These are phyloP conservation scores for Podosphaera xanthii DNA, from an alignment of 2,329 filamentous ascomycete genomes.

Conservation along the genomic window DNA sequence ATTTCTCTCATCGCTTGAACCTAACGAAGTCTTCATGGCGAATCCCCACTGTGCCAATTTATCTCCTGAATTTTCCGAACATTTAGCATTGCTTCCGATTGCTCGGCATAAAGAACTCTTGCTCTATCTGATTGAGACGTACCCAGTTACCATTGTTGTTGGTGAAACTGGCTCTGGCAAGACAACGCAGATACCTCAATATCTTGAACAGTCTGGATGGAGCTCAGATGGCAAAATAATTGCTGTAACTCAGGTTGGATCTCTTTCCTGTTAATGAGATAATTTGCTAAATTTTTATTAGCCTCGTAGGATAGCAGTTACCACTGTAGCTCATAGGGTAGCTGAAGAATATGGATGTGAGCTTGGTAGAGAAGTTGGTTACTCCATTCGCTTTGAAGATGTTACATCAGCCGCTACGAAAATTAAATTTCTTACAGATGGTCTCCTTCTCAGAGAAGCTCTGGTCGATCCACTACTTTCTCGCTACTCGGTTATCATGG, in stretches of 20 bases:
- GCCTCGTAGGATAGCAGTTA: slow-evolving; percentile 78
- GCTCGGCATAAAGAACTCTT: slow-evolving; percentile 58
- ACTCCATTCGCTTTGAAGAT: slow-evolving; percentile 84
- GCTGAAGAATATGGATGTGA: slow-evolving; percentile 75
- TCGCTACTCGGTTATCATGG: slow-evolving; percentile 87
- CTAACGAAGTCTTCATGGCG: too few species aligned
- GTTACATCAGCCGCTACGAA: slow-evolving; percentile 62
- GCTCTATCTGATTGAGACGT: slow-evolving; percentile 68
- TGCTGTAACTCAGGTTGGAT: slow-evolving; percentile 62
- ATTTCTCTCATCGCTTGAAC: too few species aligned
- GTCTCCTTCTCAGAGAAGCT: slow-evolving; percentile 72
- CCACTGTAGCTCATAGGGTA: slow-evolving; percentile 68
- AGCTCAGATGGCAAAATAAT: slow-evolving; percentile 62
- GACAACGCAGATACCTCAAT: slow-evolving; percentile 89
- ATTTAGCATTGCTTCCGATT: slow-evolving; percentile 64
- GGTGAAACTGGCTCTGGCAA: slow-evolving; percentile 91
- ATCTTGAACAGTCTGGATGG: slow-evolving; percentile 73
- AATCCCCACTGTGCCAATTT: too few species aligned
- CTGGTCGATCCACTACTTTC: slow-evolving; percentile 79
- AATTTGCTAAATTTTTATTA: slow-evolving; percentile 18
- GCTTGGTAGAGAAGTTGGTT: slow-evolving; percentile 76
- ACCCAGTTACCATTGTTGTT: slow-evolving; percentile 67
- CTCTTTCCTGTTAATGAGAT: not conserved
- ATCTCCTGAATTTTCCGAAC: slow-evolving; percentile 16
- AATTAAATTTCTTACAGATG: slow-evolving; percentile 92